Base-by-base conservation (phyloP, 441 rosid species). In the Daphne laureola region DNA sequence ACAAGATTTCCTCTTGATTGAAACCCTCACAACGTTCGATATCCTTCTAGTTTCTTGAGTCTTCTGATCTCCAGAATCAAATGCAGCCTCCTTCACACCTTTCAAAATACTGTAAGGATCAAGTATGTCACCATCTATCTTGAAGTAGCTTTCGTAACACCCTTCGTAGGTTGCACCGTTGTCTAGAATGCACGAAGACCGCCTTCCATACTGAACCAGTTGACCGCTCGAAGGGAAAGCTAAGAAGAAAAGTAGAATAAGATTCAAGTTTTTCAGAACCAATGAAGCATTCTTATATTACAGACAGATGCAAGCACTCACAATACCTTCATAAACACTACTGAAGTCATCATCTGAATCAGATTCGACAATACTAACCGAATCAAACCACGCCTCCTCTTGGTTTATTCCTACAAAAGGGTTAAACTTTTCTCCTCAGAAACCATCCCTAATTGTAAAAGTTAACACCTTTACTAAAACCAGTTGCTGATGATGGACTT, bases 351-450 rank as follows among this genome's bases (percentile, higher is more conserved):
- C 92, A 51, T 89, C 96, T 42, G 92, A 86, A 49, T 83, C 94
- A 51, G 96, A 86, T 8, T 89, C 96, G 0, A 89, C 80, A 54
- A 80, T 71, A 66, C 95, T 86, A 49, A 86, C 78, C 0, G 95
- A 80, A 55, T 89, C 95, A 54, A 80, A 89, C 87, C 90, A 89
- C 46, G 79, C 83, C 67, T 89, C 96, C 59, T 89, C 96, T 46
- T 83, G 80, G 68, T 83, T 78, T 38, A 77, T 68, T 60, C 84
- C 96, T 81, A 59, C 35, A 77, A 38, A 17, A 43, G 7, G 54
- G 9, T 25, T 17, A 58, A 41, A 3, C 52, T 35, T 9, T 40
- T 12, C 23, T 5, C 11, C 38, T 17, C 51, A 47, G 12, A 17
- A 21, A 6, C 51, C 51, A 47, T 14, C 3, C 5, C n/a, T 6